These are phyloP conservation scores for Trichoderma erinaceum DNA, from an alignment of 495 filamentous ascomycete genomes.

Conservation along the genomic window DNA sequence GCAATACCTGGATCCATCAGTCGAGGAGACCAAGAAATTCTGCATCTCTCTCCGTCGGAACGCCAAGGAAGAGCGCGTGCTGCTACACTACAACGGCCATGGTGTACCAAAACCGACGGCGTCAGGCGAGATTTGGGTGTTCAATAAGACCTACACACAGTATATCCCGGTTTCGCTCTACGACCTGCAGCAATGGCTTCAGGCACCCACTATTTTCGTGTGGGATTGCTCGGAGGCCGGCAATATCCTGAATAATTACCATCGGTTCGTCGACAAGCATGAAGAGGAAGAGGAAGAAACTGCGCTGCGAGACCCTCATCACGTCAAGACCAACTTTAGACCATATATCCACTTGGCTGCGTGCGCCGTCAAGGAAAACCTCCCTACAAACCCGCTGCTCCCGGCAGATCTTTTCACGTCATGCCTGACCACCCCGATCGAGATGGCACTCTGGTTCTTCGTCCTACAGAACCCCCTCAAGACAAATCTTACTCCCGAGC, in stretches of 20 bases:
- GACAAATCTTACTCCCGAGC: constrained; percentile 65
- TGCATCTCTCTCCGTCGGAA: constrained; percentile 81
- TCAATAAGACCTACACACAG: constrained; percentile 97
- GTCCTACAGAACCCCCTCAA: constrained; percentile 85
- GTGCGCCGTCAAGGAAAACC: constrained; percentile 78
- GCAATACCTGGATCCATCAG: constrained; percentile 90
- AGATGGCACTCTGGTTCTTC: constrained; percentile 93
- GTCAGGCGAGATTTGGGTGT: constrained; percentile 98
- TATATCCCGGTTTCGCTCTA: constrained; percentile 97
- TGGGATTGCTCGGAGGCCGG: constrained; percentile 96
- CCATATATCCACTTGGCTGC: constrained; percentile 86
- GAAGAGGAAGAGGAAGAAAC: constrained; percentile 75
- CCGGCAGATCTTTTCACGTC: constrained; percentile 95
- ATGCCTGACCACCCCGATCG: constrained; percentile 93
- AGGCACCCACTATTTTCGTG: constrained; percentile 90
- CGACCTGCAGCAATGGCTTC: constrained; percentile 93
- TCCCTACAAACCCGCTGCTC: constrained; percentile 93
- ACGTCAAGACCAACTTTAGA: constrained; percentile 57
- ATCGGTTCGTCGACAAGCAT: constrained; percentile 89
- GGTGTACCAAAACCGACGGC: constrained; percentile 95
- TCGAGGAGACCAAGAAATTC: constrained; percentile 95
- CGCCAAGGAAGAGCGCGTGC: constrained; percentile 88
- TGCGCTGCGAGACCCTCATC: constrained; percentile 64
- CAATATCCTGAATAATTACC: constrained; percentile 90
- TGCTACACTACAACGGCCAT: constrained; percentile 98